A percentile compares a stretch with the other conserved stretches of the same genome.
These are phyloP conservation scores for Takashimella koratensis DNA, from an alignment of 1,284 basidiomycete species.

Conservation along the genomic window DNA sequence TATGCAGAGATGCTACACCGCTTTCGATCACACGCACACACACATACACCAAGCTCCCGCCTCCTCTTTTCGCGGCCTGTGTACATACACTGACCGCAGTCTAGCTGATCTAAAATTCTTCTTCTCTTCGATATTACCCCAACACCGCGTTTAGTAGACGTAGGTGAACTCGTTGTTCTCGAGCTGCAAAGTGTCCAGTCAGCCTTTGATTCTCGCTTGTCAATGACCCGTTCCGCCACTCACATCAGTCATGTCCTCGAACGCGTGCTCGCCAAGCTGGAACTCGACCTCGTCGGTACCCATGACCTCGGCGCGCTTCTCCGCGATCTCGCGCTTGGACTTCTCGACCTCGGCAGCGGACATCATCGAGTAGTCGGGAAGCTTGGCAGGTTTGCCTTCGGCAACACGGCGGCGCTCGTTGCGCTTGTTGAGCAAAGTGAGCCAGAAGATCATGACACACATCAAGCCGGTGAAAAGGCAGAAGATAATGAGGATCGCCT, in stretches of 20 bases:
- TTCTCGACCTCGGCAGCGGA: too few species aligned
- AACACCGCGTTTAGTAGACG: slow-evolving; percentile 21
- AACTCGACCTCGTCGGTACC: slow-evolving; percentile 15
- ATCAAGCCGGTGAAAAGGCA: slow-evolving; percentile 17
- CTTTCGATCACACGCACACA: too few species aligned
- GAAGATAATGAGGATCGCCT: slow-evolving; percentile 33
- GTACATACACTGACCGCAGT: too few species aligned
- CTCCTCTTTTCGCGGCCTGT: too few species aligned
- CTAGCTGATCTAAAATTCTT: too few species aligned
- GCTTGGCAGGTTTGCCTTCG: slow-evolving; percentile 42
- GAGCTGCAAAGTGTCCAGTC: too few species aligned
- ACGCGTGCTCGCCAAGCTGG: slow-evolving; percentile 24
- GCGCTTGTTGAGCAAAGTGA: slow-evolving; percentile 32
- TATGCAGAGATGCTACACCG: too few species aligned
- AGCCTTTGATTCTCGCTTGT: neutral
- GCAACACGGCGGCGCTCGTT: slow-evolving; percentile 36
- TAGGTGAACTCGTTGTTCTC: slow-evolving; percentile 29
- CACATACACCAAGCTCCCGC: too few species aligned
- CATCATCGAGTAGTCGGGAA: slow-evolving; percentile 35
- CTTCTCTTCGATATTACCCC: too few species aligned
- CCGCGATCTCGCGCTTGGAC: slow-evolving; percentile 9
- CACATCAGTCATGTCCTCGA: slow-evolving; percentile 39
- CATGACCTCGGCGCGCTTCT: slow-evolving; percentile 10
- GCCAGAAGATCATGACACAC: slow-evolving; percentile 11
- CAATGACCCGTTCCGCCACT: neutral